A percentile compares a stretch with the other conserved stretches of the same genome.
Conservation (phyloP, 176 grass and related monocot genomes). For the Paspalum vaginatum region DNA sequence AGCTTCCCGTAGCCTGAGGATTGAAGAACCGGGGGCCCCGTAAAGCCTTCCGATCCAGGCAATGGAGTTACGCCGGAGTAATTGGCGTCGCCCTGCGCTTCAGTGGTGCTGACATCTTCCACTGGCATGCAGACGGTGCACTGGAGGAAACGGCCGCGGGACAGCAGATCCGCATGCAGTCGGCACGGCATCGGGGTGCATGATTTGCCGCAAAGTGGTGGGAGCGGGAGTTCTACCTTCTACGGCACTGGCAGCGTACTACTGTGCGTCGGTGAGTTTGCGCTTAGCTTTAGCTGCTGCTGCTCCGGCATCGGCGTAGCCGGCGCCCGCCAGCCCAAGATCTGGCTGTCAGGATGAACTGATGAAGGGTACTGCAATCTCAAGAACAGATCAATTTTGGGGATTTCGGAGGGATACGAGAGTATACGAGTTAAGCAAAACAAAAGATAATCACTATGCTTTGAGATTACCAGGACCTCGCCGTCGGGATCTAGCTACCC, state of each 20-base stretch:
- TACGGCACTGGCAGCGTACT: background rate
- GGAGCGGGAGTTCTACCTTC: background rate
- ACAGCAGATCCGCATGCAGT: background rate
- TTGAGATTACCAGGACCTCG: too few species aligned
- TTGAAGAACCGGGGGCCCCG: background rate
- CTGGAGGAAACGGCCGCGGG: background rate
- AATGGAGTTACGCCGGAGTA: background rate
- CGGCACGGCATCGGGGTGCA: background rate
- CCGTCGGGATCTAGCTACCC: too few species aligned
- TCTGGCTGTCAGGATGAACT: too few species aligned
- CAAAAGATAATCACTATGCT: too few species aligned
- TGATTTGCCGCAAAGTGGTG: background rate
- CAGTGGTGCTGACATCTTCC: background rate
- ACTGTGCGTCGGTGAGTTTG: background rate
- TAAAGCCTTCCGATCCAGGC: constrained; percentile 9
- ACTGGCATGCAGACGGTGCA: background rate
- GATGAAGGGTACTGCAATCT: too few species aligned
- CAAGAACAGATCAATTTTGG: background rate
- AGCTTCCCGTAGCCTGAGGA: background rate
- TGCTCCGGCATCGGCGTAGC: background rate
- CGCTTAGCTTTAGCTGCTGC: background rate
- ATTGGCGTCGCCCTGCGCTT: background rate
- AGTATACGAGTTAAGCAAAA: too few species aligned
- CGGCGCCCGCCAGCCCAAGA: background rate
- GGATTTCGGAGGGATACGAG: background rate